A percentile compares a stretch with the other conserved stretches of the same genome.
phyloP scores from a whole-genome alignment of 345 rosid species.

The Bretschneidera sinensis region DNA sequence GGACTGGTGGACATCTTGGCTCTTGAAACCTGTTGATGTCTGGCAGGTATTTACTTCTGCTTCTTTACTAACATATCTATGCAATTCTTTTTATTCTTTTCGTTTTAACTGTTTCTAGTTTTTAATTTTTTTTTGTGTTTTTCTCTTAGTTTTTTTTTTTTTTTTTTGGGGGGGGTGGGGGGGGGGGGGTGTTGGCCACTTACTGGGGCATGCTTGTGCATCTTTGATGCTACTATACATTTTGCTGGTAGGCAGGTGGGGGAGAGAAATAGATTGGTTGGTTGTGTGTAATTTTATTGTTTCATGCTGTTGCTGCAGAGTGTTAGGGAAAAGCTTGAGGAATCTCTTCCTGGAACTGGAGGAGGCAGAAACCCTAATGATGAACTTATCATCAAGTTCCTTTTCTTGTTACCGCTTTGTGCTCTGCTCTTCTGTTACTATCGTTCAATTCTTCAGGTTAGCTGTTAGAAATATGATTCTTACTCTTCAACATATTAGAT shows the following conservation, averaged over 20 bases:
- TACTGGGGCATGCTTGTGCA: not conserved
- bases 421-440: conserved; percentile 45
- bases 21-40: conserved; percentile 87
- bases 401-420: conserved; percentile 71
- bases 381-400: conserved; percentile 58
- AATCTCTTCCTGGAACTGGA: conserved; percentile 88
- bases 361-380: conserved; percentile 76
- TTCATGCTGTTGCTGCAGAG: conserved; percentile 38
- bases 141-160: no score
- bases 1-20: conserved; percentile 99
- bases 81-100: not conserved
- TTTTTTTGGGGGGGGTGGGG: not conserved
- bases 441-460: conserved; percentile 50
- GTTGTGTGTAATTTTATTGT: no score
- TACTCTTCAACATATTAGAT: not conserved
- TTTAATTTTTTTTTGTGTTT: no score
- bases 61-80: not conserved
- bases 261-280: not conserved
- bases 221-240: not conserved
- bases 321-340: conserved; percentile 64
- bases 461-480: not conserved
- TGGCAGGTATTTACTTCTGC: conserved; percentile 71
- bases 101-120: not conserved
- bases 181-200: not conserved
- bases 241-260: not conserved